Evolutionary conservation across 768 basidiomycete species (phyloP).

Genomic region (Suillus variegatus): DNA sequence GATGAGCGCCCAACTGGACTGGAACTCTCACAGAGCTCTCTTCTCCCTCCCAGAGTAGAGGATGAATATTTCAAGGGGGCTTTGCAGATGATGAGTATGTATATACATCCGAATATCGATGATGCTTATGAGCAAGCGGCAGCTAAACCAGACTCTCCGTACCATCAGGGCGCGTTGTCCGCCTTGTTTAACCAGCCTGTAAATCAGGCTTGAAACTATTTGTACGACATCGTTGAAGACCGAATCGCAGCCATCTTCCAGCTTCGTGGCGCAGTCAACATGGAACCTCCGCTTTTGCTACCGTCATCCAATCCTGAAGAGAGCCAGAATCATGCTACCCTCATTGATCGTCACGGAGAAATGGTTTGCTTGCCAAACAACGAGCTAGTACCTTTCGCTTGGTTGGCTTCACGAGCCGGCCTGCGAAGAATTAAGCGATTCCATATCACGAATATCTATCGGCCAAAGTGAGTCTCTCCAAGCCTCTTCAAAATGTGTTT

Average conservation of each 20-base stretch:
- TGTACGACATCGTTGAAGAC: conserved; percentile 83
- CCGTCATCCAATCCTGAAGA: conserved; percentile 67
- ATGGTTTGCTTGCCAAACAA: conserved; percentile 74
- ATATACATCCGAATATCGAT: conserved; percentile 41
- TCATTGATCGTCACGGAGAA: conserved; percentile 82
- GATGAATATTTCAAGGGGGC: conserved; percentile 87
- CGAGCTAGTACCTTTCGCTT: too few species aligned
- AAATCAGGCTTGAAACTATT: conserved; percentile 61
- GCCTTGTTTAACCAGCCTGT: conserved; percentile 77
- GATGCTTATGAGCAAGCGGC: not conserved
- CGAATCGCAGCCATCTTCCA: conserved; percentile 77
- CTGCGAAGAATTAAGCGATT: too few species aligned
- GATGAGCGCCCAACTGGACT: conserved; percentile 74
- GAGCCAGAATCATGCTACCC: conserved; percentile 63
- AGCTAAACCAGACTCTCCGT: conserved; percentile 79
- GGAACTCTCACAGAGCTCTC: conserved; percentile 78
- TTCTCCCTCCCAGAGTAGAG: conserved; percentile 76
- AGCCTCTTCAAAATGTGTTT: too few species aligned
- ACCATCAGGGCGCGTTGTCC: conserved; percentile 75
- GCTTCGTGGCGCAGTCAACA: conserved; percentile 87
- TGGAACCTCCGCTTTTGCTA: conserved; percentile 83
- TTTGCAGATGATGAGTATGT: conserved; percentile 56
- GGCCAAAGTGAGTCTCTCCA: too few species aligned
- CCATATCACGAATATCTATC: too few species aligned
- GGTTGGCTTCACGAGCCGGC: too few species aligned